Conservation (phyloP, 805 yeast genomes). For the Candida adriatica region DNA sequence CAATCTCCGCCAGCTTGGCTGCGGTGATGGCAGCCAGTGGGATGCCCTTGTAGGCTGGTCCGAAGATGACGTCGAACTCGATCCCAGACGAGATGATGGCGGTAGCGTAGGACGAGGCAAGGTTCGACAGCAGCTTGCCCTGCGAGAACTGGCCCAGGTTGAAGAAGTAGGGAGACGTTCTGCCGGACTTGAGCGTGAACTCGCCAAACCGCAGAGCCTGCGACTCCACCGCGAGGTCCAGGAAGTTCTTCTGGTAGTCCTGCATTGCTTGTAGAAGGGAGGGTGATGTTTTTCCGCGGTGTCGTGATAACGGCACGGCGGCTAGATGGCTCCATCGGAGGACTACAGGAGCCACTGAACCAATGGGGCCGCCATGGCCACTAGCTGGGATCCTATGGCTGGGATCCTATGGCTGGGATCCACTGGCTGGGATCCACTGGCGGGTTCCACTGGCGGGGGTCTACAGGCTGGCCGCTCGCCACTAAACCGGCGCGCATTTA, state of each 20-base stretch:
- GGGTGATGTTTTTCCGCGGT: no score
- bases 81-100: constrained; percentile 77
- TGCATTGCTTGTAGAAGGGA: no score
- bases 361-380: no score
- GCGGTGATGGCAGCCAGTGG: constrained; percentile 91
- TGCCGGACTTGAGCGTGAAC: constrained; percentile 87
- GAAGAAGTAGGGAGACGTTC: constrained; percentile 94
- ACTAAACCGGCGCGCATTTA: no score
- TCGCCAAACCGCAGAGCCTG: constrained; percentile 82
- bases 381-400: no score
- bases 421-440: no score
- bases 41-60: constrained; percentile 98
- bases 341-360: no score
- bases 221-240: constrained; percentile 75
- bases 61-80: constrained; percentile 86
- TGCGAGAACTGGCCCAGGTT: constrained; percentile 86
- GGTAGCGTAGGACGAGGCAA: constrained; percentile 85
- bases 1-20: constrained; percentile 86
- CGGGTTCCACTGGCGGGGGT: no score
- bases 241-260: constrained; percentile 57
- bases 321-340: no score
- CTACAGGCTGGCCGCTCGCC: no score
- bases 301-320: no score
- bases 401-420: no score
- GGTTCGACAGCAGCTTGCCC: constrained; percentile 68